These are phyloP conservation scores for Ogataea saltuana DNA, from an alignment of 805 yeast species.

Conservation along the genomic window DNA sequence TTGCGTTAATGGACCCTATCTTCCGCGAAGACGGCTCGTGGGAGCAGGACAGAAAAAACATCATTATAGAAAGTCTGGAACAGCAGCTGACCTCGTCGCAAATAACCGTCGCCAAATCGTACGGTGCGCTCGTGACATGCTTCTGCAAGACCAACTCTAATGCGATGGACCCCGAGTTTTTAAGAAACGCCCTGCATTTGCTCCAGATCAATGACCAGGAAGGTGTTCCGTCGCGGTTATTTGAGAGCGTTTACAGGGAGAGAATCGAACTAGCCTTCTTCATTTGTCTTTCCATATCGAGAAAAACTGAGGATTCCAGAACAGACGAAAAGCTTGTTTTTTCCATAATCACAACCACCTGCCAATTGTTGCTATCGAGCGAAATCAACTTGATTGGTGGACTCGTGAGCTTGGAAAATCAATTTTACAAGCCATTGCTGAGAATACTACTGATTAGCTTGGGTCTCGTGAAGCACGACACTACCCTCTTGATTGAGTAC, in stretches of 20 bases:
- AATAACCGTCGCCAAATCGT: slow-evolving; percentile 65
- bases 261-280: slow-evolving; percentile 69
- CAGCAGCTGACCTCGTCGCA: slow-evolving; percentile 67
- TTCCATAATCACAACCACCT: slow-evolving; percentile 43
- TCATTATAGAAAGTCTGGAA: slow-evolving; percentile 60
- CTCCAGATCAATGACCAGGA: slow-evolving; percentile 51
- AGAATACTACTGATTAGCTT: slow-evolving; percentile 56
- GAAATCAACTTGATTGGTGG: slow-evolving; percentile 50
- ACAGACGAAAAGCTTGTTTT: slow-evolving; percentile 39
- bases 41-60: slow-evolving; percentile 49
- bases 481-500: slow-evolving; percentile 43
- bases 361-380: slow-evolving; percentile 48
- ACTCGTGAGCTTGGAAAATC: slow-evolving; percentile 39
- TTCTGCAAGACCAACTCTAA: slow-evolving; percentile 47
- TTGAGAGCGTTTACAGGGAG: slow-evolving; percentile 54
- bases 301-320: slow-evolving; percentile 28
- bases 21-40: slow-evolving; percentile 48
- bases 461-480: slow-evolving; percentile 42
- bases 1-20: slow-evolving; percentile 61
- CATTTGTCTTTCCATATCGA: slow-evolving; percentile 43
- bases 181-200: slow-evolving; percentile 46
- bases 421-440: slow-evolving; percentile 58
- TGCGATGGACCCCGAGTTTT: slow-evolving; percentile 29
- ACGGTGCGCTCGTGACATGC: slow-evolving; percentile 76
- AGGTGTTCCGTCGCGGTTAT: slow-evolving; percentile 50